Conservation (phyloP, 805 yeast genomes). For the Saturnispora serradocipensis region DNA sequence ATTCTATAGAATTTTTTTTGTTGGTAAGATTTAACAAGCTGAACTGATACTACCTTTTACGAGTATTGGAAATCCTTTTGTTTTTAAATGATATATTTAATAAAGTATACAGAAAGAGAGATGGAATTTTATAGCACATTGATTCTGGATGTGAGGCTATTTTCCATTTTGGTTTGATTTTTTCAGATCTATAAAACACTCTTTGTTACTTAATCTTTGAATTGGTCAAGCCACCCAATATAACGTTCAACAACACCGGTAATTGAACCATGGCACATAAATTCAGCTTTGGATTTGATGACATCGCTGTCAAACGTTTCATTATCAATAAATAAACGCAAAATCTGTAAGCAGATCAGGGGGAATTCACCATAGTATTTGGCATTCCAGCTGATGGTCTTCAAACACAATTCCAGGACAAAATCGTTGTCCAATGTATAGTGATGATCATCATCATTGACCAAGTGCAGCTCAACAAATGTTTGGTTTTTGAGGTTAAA, state of each 20-base stretch:
- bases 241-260: background rate
- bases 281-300: slow-evolving; percentile 31
- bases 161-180: background rate
- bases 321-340: slow-evolving; percentile 30
- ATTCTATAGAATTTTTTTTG: background rate
- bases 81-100: too few relatives aligned
- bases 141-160: background rate
- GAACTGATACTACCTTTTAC: background rate
- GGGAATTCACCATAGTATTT: slow-evolving; percentile 56
- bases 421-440: slow-evolving; percentile 26
- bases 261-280: slow-evolving; percentile 24
- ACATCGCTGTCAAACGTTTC: slow-evolving; percentile 30
- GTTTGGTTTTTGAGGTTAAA: slow-evolving; percentile 15
- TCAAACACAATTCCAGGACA: slow-evolving; percentile 35
- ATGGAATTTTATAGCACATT: background rate
- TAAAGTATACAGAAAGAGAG: background rate
- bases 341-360: slow-evolving; percentile 32
- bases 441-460: background rate
- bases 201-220: slow-evolving; percentile 3
- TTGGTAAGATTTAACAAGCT: background rate
- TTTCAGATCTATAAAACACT: background rate
- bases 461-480: slow-evolving; percentile 9
- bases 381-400: slow-evolving; percentile 50
- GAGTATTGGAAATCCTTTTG: background rate
- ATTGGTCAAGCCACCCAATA: slow-evolving; percentile 4